Evolutionary conservation across 345 rosid genomes (phyloP).

Genomic region (Cardamine occulta): DNA sequence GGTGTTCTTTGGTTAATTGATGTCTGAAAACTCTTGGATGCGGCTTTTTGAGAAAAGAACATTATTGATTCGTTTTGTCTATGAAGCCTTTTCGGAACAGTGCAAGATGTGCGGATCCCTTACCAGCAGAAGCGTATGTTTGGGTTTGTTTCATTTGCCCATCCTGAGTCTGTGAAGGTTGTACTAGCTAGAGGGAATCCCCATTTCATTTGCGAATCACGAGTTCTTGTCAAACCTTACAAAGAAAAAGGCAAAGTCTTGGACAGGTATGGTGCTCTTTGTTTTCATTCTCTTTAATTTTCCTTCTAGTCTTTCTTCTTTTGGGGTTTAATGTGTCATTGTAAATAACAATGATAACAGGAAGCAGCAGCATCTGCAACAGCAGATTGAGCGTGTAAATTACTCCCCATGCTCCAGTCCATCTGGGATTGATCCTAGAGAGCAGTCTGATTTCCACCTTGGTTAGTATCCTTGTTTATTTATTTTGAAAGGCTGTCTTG

Average conservation of each 20-base stretch:
- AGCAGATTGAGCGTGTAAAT: conserved; percentile 61
- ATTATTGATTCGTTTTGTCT: conserved; percentile 28
- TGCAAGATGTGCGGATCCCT: conserved; percentile 97
- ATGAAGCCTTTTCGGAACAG: conserved; percentile 80
- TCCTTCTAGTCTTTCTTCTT: not conserved
- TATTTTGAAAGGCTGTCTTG: not conserved
- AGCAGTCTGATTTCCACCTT: conserved; percentile 57
- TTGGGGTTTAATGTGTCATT: conserved; percentile 1
- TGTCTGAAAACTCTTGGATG: not conserved
- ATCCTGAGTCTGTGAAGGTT: conserved; percentile 78
- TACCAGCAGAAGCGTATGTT: conserved; percentile 97
- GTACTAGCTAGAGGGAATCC: conserved; percentile 89
- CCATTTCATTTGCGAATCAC: conserved; percentile 91
- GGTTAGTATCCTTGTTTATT: conserved; percentile 55
- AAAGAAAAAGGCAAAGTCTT: conserved; percentile 89
- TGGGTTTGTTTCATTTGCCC: conserved; percentile 91
- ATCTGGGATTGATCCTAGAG: conserved; percentile 68
- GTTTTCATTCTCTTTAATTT: conserved; percentile 6
- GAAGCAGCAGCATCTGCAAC: conserved; percentile 71
- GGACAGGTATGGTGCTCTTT: conserved; percentile 57
- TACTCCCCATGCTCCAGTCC: conserved; percentile 74
- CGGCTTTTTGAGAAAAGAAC: not conserved
- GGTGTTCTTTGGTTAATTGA: conserved; percentile 1
- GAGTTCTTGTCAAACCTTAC: conserved; percentile 97
- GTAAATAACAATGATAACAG: conserved; percentile 47